These are phyloP conservation scores for Deinandra increscens DNA, from an alignment of 129 eudicot genomes.

Conservation along the genomic window DNA sequence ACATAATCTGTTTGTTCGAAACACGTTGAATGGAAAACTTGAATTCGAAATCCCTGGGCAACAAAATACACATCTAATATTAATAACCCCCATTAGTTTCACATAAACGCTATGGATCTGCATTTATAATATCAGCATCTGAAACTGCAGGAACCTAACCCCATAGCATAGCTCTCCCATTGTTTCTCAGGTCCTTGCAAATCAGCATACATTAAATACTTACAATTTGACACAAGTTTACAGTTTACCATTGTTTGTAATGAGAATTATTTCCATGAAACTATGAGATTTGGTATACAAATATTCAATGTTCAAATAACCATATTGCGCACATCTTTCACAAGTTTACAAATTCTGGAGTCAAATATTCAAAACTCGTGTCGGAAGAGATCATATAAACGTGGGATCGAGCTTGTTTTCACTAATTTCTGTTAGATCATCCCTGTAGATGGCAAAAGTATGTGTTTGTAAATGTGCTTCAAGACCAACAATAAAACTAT, in stretches of 20 bases:
- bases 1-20: no score
- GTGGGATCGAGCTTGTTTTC: constrained; percentile 19
- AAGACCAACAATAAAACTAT: constrained; percentile 13
- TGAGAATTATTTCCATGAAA: background rate
- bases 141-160: background rate
- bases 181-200: background rate
- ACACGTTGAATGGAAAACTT: no score
- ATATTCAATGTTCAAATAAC: background rate
- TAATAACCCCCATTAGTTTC: no score
- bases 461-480: constrained; percentile 23
- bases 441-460: constrained; percentile 43
- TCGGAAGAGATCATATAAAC: constrained; percentile 12
- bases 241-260: constrained; percentile 13
- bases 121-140: background rate
- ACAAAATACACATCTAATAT: no score
- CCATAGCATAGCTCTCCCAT: no score
- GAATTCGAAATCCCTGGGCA: no score
- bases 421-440: constrained; percentile 24
- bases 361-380: background rate
- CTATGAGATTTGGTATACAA: constrained; percentile 20
- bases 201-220: background rate
- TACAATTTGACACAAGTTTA: constrained; percentile 8
- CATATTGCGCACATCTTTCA: constrained; percentile 9
- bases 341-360: constrained; percentile 21
- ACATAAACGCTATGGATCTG: background rate